A percentile compares a stretch with the other conserved stretches of the same genome.
phyloP scores from a whole-genome alignment of 768 basidiomycete species.

The Leccinum arenicola region DNA sequence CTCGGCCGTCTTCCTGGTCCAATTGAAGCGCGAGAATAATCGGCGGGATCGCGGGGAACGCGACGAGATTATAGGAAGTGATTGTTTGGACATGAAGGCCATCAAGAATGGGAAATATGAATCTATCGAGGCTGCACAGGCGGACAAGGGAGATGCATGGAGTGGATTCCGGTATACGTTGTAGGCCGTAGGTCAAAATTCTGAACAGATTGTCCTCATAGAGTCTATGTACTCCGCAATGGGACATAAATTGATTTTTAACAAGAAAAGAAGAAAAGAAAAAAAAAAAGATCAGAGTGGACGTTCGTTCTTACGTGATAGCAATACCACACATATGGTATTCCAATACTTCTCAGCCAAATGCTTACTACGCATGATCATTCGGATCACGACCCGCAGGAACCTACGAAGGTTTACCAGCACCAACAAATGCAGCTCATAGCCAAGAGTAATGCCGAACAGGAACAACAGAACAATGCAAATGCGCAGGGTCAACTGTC shows the following conservation, averaged over 20 bases:
- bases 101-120: conserved; percentile 52
- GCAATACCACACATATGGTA: background rate
- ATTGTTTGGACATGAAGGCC: conserved; percentile 37
- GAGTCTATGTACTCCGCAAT: too few species aligned
- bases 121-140: conserved; percentile 54
- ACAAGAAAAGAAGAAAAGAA: too few species aligned
- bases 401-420: conserved; percentile 28
- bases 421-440: conserved; percentile 16
- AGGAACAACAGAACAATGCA: conserved; percentile 21
- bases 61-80: conserved; percentile 59
- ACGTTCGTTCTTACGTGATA: background rate
- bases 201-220: background rate
- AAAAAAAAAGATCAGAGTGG: too few species aligned
- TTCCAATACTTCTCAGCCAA: background rate
- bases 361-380: background rate
- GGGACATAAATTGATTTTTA: too few species aligned
- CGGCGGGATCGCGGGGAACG: conserved; percentile 63
- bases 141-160: conserved; percentile 66
- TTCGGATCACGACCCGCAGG: conserved; percentile 7
- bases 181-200: conserved; percentile 18
- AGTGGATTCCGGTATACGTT: conserved; percentile 72
- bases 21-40: conserved; percentile 57
- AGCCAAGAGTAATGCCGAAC: conserved; percentile 21
- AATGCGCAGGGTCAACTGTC: conserved; percentile 19
- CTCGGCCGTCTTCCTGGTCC: conserved; percentile 45